Percentiles rank a stretch among this genome's conserved stretches.
Evolutionary conservation across 2,329 filamentous ascomycete species (phyloP).

Genomic region (Talaromyces sp.): DNA sequence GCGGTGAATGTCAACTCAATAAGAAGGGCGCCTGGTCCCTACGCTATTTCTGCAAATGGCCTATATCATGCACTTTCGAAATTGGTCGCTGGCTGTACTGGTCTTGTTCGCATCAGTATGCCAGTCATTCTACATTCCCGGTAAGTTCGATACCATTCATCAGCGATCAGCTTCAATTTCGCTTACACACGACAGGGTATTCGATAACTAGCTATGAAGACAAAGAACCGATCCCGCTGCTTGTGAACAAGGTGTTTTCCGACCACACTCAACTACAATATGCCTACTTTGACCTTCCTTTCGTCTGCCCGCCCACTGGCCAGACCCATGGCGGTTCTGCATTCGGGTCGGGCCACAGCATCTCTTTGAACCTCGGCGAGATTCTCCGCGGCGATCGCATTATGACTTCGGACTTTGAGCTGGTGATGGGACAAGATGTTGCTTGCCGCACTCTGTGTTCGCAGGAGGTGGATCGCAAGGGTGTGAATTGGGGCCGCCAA

Average conservation of each 20-base stretch:
- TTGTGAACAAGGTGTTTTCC: slow-evolving; percentile 88
- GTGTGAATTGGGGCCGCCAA: slow-evolving; percentile 62
- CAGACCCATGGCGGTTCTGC: slow-evolving; percentile 59
- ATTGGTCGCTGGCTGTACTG: slow-evolving; percentile 21
- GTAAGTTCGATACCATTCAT: slow-evolving; percentile 42
- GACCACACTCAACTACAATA: slow-evolving; percentile 87
- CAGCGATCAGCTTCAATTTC: not conserved
- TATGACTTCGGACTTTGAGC: slow-evolving; percentile 74
- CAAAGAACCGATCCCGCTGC: slow-evolving; percentile 71
- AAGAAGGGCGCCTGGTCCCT: slow-evolving; percentile 1
- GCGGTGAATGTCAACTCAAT: slow-evolving; percentile 4
- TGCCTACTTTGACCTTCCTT: slow-evolving; percentile 83
- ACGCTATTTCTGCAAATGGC: slow-evolving; percentile 15
- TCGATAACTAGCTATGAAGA: slow-evolving; percentile 76
- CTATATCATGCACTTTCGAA: slow-evolving; percentile 14
- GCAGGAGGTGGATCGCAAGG: slow-evolving; percentile 57
- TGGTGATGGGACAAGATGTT: slow-evolving; percentile 70
- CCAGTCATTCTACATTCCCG: slow-evolving; percentile 79
- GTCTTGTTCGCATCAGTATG: slow-evolving; percentile 42
- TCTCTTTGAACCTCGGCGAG: slow-evolving; percentile 80
- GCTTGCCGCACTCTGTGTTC: slow-evolving; percentile 70
- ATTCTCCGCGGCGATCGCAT: slow-evolving; percentile 84
- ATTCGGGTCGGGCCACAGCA: slow-evolving; percentile 68
- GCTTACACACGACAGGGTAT: slow-evolving; percentile 54
- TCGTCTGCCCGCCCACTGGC: slow-evolving; percentile 75